Evolutionary conservation across 768 basidiomycete species (phyloP).

Genomic region (Xerocomus spinulosus): DNA sequence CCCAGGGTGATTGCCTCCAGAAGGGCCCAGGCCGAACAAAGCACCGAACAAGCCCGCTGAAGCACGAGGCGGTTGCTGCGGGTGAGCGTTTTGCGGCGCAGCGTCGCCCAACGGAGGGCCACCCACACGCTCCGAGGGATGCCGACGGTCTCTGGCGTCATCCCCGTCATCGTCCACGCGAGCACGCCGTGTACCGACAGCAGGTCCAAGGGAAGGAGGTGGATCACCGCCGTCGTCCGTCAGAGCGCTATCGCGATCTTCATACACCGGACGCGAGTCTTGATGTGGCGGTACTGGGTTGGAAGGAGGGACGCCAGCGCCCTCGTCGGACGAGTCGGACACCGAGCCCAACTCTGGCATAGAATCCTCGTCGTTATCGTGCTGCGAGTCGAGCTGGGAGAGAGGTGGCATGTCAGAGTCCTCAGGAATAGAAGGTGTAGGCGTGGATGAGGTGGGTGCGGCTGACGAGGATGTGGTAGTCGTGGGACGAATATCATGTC

Average conservation of each 20-base stretch:
- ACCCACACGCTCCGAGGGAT: slow-evolving; percentile 56
- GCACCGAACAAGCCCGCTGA: slow-evolving; percentile 23
- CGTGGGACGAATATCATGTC: slow-evolving; percentile 1
- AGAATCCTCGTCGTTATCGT: slow-evolving; percentile 33
- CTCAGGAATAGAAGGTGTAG: not conserved
- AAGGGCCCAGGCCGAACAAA: slow-evolving; percentile 21
- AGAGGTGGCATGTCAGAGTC: slow-evolving; percentile 8
- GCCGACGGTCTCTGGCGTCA: slow-evolving; percentile 55
- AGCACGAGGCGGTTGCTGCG: slow-evolving; percentile 17
- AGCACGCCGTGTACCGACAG: slow-evolving; percentile 41
- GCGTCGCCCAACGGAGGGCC: slow-evolving; percentile 21
- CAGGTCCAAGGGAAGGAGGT: slow-evolving; percentile 30
- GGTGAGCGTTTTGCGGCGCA: slow-evolving; percentile 21
- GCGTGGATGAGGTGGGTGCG: not conserved
- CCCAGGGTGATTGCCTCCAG: slow-evolving; percentile 9
- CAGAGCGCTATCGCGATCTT: slow-evolving; percentile 28
- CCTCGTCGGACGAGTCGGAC: slow-evolving; percentile 35
- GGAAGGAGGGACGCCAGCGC: slow-evolving; percentile 27
- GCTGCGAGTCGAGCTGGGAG: slow-evolving; percentile 4
- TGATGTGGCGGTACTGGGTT: slow-evolving; percentile 25
- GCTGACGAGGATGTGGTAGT: not conserved
- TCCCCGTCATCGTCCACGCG: slow-evolving; percentile 62
- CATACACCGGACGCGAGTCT: slow-evolving; percentile 24
- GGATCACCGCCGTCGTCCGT: slow-evolving; percentile 28
- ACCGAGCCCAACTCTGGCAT: slow-evolving; percentile 42